Evolutionary conservation across 139 green algal genomes (phyloP), one percentile per base, ranked within the genome.

Genomic region (Chlamydomonas incerta): DNA sequence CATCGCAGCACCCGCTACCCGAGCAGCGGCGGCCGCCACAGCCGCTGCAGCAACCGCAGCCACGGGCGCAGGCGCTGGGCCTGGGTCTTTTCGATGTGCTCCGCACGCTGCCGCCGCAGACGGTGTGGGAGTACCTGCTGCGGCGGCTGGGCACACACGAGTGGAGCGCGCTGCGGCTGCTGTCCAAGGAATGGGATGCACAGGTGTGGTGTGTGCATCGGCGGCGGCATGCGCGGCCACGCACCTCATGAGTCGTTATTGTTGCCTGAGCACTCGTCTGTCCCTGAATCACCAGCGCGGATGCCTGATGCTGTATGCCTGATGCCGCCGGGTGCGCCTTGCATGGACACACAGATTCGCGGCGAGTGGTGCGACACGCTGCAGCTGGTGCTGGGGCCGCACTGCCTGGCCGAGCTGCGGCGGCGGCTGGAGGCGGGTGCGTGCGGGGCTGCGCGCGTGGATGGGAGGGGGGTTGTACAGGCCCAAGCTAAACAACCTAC

Each of bases 61-160:
- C 55, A 62, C 8, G 20, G 55, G 55, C 17, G 55, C 55, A 62
- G 55, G 21, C 55, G 55, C 20, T 4, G 55, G 18, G 9, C 62
- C 14, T 33, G 21, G n/a, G 33, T 15, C 63, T 83, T 46, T 83
- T 83, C 29, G 63, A 83, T 24, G 76, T 74, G 60, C 76, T 83
- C 18, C 76, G 76, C 17, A 14, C 47, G 29, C 28, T 83, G 26
- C 76, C 76, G 9, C 23, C 76, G 17, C 28, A 74, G 18, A 29
- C 65, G n/a, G 63, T 83, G 10, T 26, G 29, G 63, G 2, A 6
- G 9, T 67, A 83, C 41, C 29, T 83, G 41, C 41, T 74, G 29
- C 29, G 41, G 24, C 76, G 41, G 23, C 66, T 83, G 13, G 63
- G 63, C 3, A 17, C 14, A 1, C 28, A 46, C 35, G 76, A 83